phyloP scores from a whole-genome alignment of 1,284 basidiomycete species.

The Wolfiporia cocos region DNA sequence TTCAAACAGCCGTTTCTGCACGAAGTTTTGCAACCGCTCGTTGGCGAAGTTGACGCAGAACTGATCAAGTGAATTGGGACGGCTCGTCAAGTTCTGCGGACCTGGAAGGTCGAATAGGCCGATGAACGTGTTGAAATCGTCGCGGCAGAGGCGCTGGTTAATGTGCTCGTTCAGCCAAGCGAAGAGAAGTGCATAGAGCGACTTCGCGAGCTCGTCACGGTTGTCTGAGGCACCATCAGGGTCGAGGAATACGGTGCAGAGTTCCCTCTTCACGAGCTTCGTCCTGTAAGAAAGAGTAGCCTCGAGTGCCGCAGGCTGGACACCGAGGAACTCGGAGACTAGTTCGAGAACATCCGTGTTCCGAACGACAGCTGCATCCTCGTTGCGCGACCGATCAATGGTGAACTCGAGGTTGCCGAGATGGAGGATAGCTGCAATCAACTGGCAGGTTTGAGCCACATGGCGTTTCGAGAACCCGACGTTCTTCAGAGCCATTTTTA shows the following conservation, averaged over 20 bases:
- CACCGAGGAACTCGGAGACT: conserved; percentile 89
- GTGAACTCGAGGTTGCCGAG: conserved; percentile 94
- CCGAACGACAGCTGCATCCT: conserved; percentile 83
- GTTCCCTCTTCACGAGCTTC: conserved; percentile 87
- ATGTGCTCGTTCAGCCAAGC: conserved; percentile 96
- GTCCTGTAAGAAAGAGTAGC: conserved; percentile 89
- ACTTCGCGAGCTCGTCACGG: conserved; percentile 89
- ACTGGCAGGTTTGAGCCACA: conserved; percentile 92
- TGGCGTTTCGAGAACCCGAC: conserved; percentile 90
- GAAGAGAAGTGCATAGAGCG: conserved; percentile 92
- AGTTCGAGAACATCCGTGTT: conserved; percentile 77
- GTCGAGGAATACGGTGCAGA: conserved; percentile 95
- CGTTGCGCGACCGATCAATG: conserved; percentile 75
- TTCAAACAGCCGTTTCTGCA: conserved; percentile 79
- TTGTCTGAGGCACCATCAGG: conserved; percentile 90
- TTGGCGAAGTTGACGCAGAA: conserved; percentile 97
- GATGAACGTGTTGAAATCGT: conserved; percentile 89
- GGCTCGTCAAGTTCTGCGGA: conserved; percentile 80
- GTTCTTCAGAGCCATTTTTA: conserved; percentile 90
- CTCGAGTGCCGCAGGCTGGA: conserved; percentile 72
- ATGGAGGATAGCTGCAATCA: conserved; percentile 92
- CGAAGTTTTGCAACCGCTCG: conserved; percentile 84
- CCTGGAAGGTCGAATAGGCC: conserved; percentile 96
- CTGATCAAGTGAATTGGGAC: conserved; percentile 90
- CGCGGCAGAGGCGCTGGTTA: conserved; percentile 89